Conservation (phyloP, 345 rosid species). For the Toxicodendron radicans region DNA sequence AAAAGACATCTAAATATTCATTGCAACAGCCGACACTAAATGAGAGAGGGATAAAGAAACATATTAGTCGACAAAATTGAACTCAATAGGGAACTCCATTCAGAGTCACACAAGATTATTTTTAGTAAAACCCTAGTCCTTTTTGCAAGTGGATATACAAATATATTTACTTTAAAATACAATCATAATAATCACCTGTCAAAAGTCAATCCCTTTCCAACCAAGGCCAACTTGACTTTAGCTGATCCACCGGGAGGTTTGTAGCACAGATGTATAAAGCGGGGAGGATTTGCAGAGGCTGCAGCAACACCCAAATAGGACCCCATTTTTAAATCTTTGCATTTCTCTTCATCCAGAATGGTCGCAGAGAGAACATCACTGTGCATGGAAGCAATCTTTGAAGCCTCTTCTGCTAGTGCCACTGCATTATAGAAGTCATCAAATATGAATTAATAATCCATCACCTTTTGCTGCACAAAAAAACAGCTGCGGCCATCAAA, state of each 20-base stretch:
- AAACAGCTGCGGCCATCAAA: not conserved
- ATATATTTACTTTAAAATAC: not conserved
- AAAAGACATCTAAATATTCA: not conserved
- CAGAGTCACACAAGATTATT: not conserved
- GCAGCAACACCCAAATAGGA: conserved; percentile 94
- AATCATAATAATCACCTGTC: conserved; percentile 60
- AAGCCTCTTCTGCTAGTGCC: conserved; percentile 81
- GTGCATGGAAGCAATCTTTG: conserved; percentile 64
- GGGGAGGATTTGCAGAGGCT: conserved; percentile 81
- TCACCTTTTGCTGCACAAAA: not conserved
- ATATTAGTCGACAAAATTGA: not conserved
- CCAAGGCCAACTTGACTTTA: conserved; percentile 81
- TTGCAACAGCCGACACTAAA: not conserved
- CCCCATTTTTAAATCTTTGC: conserved; percentile 92
- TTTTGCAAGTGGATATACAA: no score
- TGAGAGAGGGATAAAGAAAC: not conserved
- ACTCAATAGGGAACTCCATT: not conserved
- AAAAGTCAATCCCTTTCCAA: conserved; percentile 92
- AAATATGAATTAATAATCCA: not conserved
- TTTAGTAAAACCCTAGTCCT: not conserved
- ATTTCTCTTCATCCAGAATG: conserved; percentile 71
- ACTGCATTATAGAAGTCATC: conserved; percentile 43
- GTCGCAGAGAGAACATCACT: conserved; percentile 78
- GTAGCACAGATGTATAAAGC: conserved; percentile 85
- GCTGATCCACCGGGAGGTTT: conserved; percentile 67